Conservation (phyloP, 1,284 basidiomycete species). For the Cutaneotrichosporon sp. region DNA sequence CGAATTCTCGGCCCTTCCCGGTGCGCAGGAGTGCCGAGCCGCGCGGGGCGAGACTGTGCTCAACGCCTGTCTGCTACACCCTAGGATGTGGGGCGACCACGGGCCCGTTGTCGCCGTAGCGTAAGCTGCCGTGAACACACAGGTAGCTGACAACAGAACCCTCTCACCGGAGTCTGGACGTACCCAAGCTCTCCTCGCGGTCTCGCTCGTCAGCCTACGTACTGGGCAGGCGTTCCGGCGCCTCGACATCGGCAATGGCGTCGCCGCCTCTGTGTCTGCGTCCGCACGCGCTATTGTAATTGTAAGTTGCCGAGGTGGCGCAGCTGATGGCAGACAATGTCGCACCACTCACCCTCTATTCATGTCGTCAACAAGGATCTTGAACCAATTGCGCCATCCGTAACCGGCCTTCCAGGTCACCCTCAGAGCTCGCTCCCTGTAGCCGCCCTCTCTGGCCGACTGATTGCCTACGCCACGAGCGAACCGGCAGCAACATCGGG, state of each 20-base stretch:
- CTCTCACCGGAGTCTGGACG: conserved; percentile 6
- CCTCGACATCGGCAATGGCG: conserved; percentile 35
- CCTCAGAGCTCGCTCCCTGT: conserved; percentile 31
- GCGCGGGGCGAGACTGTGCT: conserved; percentile 13
- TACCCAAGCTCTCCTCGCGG: conserved; percentile 20
- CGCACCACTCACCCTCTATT: conserved; percentile 35
- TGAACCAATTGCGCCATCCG: conserved; percentile 15
- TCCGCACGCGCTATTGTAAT: conserved; percentile 34
- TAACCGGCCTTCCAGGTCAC: conserved; percentile 25
- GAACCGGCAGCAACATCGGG: conserved; percentile 33
- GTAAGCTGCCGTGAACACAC: conserved; percentile 21
- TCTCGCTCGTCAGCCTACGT: conserved; percentile 32
- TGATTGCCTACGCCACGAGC: conserved; percentile 37
- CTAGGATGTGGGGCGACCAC: conserved; percentile 11
- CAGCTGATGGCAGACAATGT: conserved; percentile 27
- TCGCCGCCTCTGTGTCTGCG: conserved; percentile 24
- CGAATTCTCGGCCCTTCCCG: conserved; percentile 5
- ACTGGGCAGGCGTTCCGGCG: conserved; percentile 34
- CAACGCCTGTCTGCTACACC: conserved; percentile 21
- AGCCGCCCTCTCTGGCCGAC: conserved; percentile 36
- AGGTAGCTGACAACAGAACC: conserved; percentile 10
- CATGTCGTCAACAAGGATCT: conserved; percentile 34
- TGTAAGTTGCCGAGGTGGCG: conserved; percentile 24
- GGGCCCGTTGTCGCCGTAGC: conserved; percentile 28
- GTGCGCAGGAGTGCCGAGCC: not conserved